Percentiles rank a stretch among this genome's conserved stretches.
Evolutionary conservation across 1,139 yeast genomes (phyloP).

Genomic region (Pichia terricola): DNA sequence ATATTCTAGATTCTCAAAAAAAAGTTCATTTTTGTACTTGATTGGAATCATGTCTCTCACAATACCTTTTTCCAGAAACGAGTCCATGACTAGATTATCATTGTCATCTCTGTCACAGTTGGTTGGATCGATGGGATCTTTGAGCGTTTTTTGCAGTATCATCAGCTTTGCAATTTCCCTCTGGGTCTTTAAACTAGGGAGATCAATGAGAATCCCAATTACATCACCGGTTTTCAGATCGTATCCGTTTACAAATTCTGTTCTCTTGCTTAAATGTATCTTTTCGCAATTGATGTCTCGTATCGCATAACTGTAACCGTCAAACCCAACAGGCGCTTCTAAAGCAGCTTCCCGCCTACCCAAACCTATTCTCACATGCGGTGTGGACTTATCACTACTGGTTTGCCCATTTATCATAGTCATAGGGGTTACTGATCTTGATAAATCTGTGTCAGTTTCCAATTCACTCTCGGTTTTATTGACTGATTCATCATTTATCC

Average conservation of each 20-base stretch:
- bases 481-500: constrained; percentile 35
- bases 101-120: background rate
- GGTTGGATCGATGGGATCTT: constrained; percentile 16
- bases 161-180: constrained; percentile 28
- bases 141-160: constrained; percentile 23
- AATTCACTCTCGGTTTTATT: constrained; percentile 22
- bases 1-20: constrained; percentile 83
- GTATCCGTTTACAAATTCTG: constrained; percentile 18
- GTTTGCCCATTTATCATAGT: background rate
- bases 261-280: constrained; percentile 66
- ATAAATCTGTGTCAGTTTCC: background rate
- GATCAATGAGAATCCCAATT: constrained; percentile 65
- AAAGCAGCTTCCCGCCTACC: constrained; percentile 79
- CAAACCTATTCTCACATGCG: constrained; percentile 68
- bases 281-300: constrained; percentile 76
- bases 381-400: background rate
- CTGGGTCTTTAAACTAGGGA: constrained; percentile 50
- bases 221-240: constrained; percentile 71
- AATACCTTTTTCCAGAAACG: constrained; percentile 25
- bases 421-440: constrained; percentile 9
- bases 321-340: constrained; percentile 95
- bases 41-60: constrained; percentile 84
- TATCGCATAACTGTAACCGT: constrained; percentile 87
- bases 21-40: constrained; percentile 65
- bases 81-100: background rate